Percentiles rank a stretch among this genome's conserved stretches.
Conservation (phyloP, 768 basidiomycete species). For the Hygrocybe coccinea region DNA sequence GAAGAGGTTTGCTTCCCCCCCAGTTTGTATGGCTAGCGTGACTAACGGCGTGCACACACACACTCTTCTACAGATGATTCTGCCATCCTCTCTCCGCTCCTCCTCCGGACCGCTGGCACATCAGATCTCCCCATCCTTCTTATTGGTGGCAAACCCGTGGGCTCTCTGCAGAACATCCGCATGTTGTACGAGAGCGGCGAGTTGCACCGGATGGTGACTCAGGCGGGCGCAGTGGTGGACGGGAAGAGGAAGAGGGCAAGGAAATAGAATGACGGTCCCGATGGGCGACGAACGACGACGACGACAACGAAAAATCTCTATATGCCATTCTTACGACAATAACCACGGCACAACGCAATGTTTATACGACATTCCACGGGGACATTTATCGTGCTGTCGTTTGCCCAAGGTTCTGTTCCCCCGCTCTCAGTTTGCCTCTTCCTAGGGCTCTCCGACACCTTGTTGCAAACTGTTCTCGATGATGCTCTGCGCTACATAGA, state of each 20-base stretch:
- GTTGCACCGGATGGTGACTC: constrained; percentile 43
- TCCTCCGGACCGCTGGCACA: constrained; percentile 54
- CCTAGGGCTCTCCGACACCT: too few relatives aligned
- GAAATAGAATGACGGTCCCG: constrained; percentile 19
- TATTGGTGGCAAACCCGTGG: constrained; percentile 55
- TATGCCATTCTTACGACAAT: too few relatives aligned
- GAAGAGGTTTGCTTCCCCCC: constrained; percentile 33
- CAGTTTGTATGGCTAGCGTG: too few relatives aligned
- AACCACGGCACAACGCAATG: too few relatives aligned
- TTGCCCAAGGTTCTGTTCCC: too few relatives aligned
- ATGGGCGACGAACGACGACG: too few relatives aligned
- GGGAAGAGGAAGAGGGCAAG: constrained; percentile 51
- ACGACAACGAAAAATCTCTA: too few relatives aligned
- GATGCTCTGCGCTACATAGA: too few relatives aligned
- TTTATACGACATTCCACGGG: too few relatives aligned
- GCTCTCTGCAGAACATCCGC: constrained; percentile 49
- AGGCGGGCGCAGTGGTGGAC: constrained; percentile 56
- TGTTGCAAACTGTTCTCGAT: too few relatives aligned
- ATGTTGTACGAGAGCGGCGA: constrained; percentile 46
- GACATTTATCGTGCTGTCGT: too few relatives aligned
- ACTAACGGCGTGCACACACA: not conserved
- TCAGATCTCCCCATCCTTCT: constrained; percentile 62
- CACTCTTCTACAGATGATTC: constrained; percentile 44
- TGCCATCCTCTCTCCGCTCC: constrained; percentile 54
- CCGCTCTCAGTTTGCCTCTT: too few relatives aligned